These are phyloP conservation scores for Kentomonas sorsogonicus DNA, from an alignment of 208 protist species.

Conservation along the genomic window DNA sequence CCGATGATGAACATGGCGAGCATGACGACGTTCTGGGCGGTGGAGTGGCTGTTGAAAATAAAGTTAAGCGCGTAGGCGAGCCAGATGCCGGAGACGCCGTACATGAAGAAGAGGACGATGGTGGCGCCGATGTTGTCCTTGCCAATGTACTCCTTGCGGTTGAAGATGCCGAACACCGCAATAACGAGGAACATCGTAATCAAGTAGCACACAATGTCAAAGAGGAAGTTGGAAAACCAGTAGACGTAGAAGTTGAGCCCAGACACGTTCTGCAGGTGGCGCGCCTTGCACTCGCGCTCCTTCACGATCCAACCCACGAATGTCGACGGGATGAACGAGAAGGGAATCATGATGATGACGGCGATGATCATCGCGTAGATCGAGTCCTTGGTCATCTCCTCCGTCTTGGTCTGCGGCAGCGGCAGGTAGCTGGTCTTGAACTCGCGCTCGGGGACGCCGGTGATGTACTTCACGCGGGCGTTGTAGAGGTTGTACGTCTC, in stretches of 20 bases:
- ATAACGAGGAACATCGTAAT: slow-evolving; percentile 42
- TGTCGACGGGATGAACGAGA: slow-evolving; percentile 61
- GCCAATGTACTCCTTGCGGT: slow-evolving; percentile 37
- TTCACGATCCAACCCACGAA: slow-evolving; percentile 50
- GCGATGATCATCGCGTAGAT: slow-evolving; percentile 37
- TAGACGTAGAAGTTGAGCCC: slow-evolving; percentile 49
- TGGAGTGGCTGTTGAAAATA: slow-evolving; percentile 47
- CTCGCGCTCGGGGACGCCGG: background rate
- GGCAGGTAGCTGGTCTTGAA: slow-evolving; percentile 1
- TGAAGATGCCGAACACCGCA: slow-evolving; percentile 38
- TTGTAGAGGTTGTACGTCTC: slow-evolving; percentile 31
- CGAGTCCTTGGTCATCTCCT: slow-evolving; percentile 11
- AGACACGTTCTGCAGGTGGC: slow-evolving; percentile 54
- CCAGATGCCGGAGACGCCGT: slow-evolving; percentile 39
- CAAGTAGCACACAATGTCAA: slow-evolving; percentile 46
- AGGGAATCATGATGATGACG: slow-evolving; percentile 61
- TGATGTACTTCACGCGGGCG: slow-evolving; percentile 8
- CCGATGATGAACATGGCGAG: slow-evolving; percentile 57
- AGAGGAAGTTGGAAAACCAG: slow-evolving; percentile 65
- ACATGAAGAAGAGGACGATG: slow-evolving; percentile 38
- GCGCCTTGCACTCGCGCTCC: slow-evolving; percentile 47
- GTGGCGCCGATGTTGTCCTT: slow-evolving; percentile 27
- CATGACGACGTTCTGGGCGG: slow-evolving; percentile 55
- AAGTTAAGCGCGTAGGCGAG: slow-evolving; percentile 47
- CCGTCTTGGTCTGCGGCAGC: slow-evolving; percentile 16